Conservation (phyloP, 164 flowering plant species). For the Aristolochia californica region DNA sequence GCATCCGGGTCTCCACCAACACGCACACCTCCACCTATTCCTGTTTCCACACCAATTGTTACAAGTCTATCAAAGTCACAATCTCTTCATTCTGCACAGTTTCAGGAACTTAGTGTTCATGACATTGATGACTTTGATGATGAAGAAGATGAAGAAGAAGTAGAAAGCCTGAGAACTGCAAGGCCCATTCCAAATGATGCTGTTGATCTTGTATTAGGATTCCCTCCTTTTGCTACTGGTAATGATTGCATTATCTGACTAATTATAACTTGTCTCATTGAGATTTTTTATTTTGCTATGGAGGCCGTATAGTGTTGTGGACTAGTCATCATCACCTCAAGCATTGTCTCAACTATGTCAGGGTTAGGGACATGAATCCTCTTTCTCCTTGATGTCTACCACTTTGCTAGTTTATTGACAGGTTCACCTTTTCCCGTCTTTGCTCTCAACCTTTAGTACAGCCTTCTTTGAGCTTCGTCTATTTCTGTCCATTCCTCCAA, state of each 20-base stretch:
- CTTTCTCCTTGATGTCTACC: too few species aligned
- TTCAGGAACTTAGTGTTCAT: constrained; percentile 68
- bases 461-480: too few species aligned
- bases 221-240: constrained; percentile 92
- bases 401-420: too few species aligned
- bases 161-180: constrained; percentile 43
- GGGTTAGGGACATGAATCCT: too few species aligned
- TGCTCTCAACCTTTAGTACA: too few species aligned
- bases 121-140: constrained; percentile 93
- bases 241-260: constrained; percentile 3
- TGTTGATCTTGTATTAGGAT: constrained; percentile 47
- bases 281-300: too few species aligned
- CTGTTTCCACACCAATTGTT: constrained; percentile 36
- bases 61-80: constrained; percentile 37
- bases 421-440: too few species aligned
- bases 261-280: too few species aligned
- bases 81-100: constrained; percentile 55
- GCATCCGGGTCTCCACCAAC: constrained; percentile 84
- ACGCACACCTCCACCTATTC: constrained; percentile 70
- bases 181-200: constrained; percentile 69
- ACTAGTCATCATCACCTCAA: too few species aligned
- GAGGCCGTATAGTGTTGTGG: too few species aligned
- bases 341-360: too few species aligned
- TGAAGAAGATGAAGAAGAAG: constrained; percentile 62
- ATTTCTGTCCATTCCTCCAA: too few species aligned